A percentile compares a stretch with the other conserved stretches of the same genome.
Evolutionary conservation across 805 yeast species (phyloP).

Genomic region (Torulaspora maleeae): DNA sequence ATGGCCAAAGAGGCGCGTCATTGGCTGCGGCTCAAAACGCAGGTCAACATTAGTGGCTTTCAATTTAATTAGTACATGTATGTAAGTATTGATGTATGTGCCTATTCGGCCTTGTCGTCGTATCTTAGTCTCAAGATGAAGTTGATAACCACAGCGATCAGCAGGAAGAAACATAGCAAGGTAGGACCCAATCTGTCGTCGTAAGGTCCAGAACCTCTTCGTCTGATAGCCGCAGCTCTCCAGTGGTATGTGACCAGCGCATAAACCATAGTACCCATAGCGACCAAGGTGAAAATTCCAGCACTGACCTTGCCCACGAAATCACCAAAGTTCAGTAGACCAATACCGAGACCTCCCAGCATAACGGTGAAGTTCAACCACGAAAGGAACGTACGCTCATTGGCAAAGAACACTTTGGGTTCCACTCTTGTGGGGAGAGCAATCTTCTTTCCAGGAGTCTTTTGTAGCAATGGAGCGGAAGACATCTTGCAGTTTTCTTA

Average conservation of each 20-base stretch:
- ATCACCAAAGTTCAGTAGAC: conserved; percentile 94
- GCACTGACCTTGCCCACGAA: conserved; percentile 88
- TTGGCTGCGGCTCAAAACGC: no score
- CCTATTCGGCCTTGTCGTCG: conserved; percentile 10
- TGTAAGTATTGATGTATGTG: not conserved
- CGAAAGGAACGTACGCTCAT: conserved; percentile 95
- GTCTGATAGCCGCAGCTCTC: conserved; percentile 98
- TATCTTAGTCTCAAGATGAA: conserved; percentile 63
- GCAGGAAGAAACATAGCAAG: conserved; percentile 86
- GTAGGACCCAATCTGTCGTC: conserved; percentile 99
- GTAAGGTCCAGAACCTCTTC: conserved; percentile 98
- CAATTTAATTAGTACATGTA: not conserved
- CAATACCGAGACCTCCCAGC: conserved; percentile 93
- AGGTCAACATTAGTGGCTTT: not conserved
- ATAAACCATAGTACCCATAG: conserved; percentile 96
- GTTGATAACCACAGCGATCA: conserved; percentile 90
- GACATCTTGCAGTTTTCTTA: conserved; percentile 43
- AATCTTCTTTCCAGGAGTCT: conserved; percentile 82
- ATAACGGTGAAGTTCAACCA: conserved; percentile 99
- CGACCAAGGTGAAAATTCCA: conserved; percentile 87
- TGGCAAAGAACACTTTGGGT: conserved; percentile 98
- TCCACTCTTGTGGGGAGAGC: conserved; percentile 98
- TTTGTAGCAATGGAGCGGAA: conserved; percentile 61
- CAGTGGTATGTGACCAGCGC: conserved; percentile 96
- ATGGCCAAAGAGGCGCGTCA: no score